Conservation (phyloP, 2,329 filamentous ascomycete species). For the Hypoxylon sp. region DNA sequence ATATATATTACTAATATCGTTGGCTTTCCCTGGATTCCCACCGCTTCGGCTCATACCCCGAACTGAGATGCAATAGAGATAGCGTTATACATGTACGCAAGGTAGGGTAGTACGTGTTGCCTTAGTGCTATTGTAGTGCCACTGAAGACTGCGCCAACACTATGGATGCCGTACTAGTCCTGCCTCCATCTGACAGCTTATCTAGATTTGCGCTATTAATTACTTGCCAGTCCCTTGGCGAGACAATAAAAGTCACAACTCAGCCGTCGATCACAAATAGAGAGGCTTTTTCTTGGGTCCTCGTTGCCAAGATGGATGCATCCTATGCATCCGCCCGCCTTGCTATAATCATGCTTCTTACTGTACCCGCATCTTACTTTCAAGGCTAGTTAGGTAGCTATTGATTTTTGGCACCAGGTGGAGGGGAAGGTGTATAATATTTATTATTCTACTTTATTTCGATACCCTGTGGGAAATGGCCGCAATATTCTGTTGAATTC, state of each 20-base stretch:
- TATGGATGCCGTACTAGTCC: constrained; percentile 36
- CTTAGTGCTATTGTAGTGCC: constrained; percentile 34
- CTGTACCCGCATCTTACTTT: constrained; percentile 20
- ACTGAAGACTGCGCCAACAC: constrained; percentile 37
- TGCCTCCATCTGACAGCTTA: constrained; percentile 41
- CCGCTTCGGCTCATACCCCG: constrained; percentile 34
- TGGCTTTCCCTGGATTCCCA: constrained; percentile 10
- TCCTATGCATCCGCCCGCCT: constrained; percentile 39
- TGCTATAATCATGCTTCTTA: constrained; percentile 26
- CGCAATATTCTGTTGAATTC: neutral
- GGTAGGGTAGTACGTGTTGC: constrained; percentile 28
- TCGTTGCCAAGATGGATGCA: constrained; percentile 39
- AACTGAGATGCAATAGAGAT: constrained; percentile 37
- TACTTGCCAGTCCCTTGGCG: constrained; percentile 44
- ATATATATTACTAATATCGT: constrained; percentile 29
- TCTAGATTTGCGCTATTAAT: constrained; percentile 49
- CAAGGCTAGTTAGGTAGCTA: constrained; percentile 8
- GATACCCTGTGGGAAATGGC: neutral
- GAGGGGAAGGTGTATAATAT: neutral
- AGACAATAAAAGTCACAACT: constrained; percentile 31
- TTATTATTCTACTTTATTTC: neutral
- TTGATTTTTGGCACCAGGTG: constrained; percentile 15
- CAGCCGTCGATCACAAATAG: constrained; percentile 26
- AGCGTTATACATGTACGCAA: constrained; percentile 36
- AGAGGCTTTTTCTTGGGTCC: constrained; percentile 38